A percentile compares a stretch with the other conserved stretches of the same genome.
phyloP scores from a whole-genome alignment of 352 stramenopile species.

The Pythium utonaiense region DNA sequence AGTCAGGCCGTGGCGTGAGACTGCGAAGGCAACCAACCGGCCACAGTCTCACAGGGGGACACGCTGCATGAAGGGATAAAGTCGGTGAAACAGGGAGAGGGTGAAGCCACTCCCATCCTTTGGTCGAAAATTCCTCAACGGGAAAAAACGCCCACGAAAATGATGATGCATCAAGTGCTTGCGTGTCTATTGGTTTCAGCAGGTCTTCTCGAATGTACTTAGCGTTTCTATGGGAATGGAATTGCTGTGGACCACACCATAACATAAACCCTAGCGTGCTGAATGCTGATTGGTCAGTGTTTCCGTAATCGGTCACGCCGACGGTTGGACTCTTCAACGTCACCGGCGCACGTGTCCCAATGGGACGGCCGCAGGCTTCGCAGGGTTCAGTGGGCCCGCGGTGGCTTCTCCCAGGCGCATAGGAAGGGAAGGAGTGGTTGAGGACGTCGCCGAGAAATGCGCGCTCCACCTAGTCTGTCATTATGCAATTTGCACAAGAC shows the following conservation, averaged over 20 bases:
- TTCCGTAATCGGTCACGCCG: not conserved
- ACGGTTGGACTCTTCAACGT: slow-evolving; percentile 1
- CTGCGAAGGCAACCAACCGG: too few relatives aligned
- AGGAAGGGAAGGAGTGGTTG: slow-evolving; percentile 5
- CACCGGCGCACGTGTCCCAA: not conserved
- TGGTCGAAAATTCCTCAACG: not conserved
- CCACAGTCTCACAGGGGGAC: too few relatives aligned
- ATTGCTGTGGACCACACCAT: not conserved
- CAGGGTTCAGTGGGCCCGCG: not conserved
- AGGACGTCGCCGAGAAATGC: not conserved
- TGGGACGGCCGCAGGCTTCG: slow-evolving; percentile 1
- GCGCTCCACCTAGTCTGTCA: not conserved
- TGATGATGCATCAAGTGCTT: not conserved
- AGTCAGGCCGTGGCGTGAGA: not conserved
- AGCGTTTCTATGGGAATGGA: not conserved
- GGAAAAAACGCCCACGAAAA: not conserved
- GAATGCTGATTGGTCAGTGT: not conserved
- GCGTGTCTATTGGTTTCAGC: not conserved
- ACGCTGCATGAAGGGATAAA: too few relatives aligned
- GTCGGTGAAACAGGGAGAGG: not conserved
- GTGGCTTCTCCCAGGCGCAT: slow-evolving; percentile 2
- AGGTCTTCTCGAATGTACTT: not conserved
- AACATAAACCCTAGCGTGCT: not conserved
- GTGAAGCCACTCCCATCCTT: not conserved
- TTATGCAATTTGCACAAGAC: slow-evolving; percentile 16